phyloP scores from a whole-genome alignment of 1,139 yeast species.

The Saccharomyces hybrid region DNA sequence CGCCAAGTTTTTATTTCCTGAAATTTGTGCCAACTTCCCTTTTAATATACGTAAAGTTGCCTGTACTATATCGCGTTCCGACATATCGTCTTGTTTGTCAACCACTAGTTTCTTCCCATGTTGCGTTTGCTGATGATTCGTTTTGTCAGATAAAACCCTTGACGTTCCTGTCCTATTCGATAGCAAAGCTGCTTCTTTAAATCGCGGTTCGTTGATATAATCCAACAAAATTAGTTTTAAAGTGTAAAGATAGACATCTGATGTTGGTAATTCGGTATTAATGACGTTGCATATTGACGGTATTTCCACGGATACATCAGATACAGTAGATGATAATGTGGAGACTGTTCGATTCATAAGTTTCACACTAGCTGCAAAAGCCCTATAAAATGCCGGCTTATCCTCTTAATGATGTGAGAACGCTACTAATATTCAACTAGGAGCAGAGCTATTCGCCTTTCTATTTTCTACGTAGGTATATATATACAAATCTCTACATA shows the following conservation, averaged over 20 bases:
- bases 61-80: neutral
- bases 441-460: neutral
- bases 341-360: slow-evolving; percentile 9
- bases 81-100: neutral
- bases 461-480: neutral
- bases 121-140: neutral
- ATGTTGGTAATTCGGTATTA: slow-evolving; percentile 3
- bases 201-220: slow-evolving; percentile 52
- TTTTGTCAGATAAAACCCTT: neutral
- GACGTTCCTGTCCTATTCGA: neutral
- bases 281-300: slow-evolving; percentile 10
- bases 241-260: slow-evolving; percentile 16
- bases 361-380: neutral
- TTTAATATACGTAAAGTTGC: slow-evolving; percentile 36
- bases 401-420: neutral
- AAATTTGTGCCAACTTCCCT: slow-evolving; percentile 43
- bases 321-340: slow-evolving; percentile 5
- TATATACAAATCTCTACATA: neutral
- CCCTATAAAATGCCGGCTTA: neutral
- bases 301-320: slow-evolving; percentile 3
- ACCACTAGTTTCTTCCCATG: neutral
- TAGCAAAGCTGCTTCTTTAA: slow-evolving; percentile 25
- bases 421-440: neutral
- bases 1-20: slow-evolving; percentile 37
- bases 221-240: slow-evolving; percentile 47